These are phyloP conservation scores for Acanthamoeba triangularis DNA, from an alignment of 208 protist genomes.

Conservation along the genomic window DNA sequence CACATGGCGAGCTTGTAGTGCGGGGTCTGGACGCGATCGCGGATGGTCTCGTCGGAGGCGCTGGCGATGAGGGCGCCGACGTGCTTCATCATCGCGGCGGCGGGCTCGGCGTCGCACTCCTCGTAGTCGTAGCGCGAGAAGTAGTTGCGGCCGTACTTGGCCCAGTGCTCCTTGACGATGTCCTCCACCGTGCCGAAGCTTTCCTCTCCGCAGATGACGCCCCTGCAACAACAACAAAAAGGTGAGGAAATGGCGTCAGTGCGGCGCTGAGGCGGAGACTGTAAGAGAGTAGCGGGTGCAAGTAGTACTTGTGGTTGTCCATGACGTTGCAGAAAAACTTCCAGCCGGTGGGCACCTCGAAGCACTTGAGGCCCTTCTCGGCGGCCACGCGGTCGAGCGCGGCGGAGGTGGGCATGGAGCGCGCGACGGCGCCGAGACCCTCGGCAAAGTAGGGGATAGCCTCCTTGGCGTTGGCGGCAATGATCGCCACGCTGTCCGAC, in stretches of 20 bases:
- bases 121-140: slow-evolving; percentile 91
- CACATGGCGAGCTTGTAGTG: slow-evolving; percentile 86
- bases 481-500: slow-evolving; percentile 98
- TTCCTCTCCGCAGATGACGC: slow-evolving; percentile 98
- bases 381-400: slow-evolving; percentile 93
- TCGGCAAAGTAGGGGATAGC: slow-evolving; percentile 96
- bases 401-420: slow-evolving; percentile 97
- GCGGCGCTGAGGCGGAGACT: too few relatives aligned
- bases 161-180: slow-evolving; percentile 97
- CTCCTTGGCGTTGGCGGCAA: slow-evolving; percentile 94
- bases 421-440: slow-evolving; percentile 94
- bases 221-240: slow-evolving; percentile 23
- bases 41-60: slow-evolving; percentile 39
- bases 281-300: slow-evolving; percentile 71
- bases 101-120: slow-evolving; percentile 92
- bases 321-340: slow-evolving; percentile 99
- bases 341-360: slow-evolving; percentile 98
- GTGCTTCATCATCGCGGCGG: slow-evolving; percentile 94
- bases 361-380: slow-evolving; percentile 89
- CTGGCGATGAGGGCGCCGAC: slow-evolving; percentile 79
- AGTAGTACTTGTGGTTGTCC: slow-evolving; percentile 93
- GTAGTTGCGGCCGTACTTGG: slow-evolving; percentile 97
- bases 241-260: background rate
- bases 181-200: slow-evolving; percentile 97
- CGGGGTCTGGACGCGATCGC: slow-evolving; percentile 9